Conservation (phyloP, 2,329 filamentous ascomycete genomes). For the Microcyclospora pomicola region DNA sequence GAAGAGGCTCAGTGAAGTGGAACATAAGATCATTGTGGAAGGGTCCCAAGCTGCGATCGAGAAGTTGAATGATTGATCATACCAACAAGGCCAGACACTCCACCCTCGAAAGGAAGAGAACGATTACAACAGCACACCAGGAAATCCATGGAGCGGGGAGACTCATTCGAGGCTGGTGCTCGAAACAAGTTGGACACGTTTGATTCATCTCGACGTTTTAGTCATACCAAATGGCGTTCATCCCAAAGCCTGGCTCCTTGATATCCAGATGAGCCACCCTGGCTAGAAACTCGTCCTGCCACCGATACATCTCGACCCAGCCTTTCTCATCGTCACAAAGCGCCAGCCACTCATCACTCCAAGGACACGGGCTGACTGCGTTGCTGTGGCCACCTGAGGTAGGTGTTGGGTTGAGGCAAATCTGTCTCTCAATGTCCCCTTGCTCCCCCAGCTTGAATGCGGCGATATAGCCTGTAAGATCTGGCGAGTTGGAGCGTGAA, state of each 20-base stretch:
- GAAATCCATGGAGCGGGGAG: too few species aligned
- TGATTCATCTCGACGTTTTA: constrained; percentile 20
- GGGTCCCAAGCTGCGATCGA: constrained; percentile 45
- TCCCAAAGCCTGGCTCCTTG: constrained; percentile 78
- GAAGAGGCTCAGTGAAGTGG: constrained; percentile 57
- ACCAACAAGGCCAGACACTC: too few species aligned
- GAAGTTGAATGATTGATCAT: constrained; percentile 1
- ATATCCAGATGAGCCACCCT: constrained; percentile 65
- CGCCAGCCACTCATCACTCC: constrained; percentile 79
- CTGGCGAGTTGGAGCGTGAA: constrained; percentile 61
- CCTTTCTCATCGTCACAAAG: constrained; percentile 80
- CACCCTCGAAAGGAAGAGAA: too few species aligned
- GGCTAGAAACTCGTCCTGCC: constrained; percentile 67
- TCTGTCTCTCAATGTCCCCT: constrained; percentile 62
- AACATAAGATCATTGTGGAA: constrained; percentile 68
- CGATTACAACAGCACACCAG: too few species aligned
- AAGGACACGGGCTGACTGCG: constrained; percentile 70
- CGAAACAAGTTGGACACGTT: too few species aligned
- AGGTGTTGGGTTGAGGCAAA: constrained; percentile 70
- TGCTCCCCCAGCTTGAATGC: constrained; percentile 55
- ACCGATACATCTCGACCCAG: constrained; percentile 76
- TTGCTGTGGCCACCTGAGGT: constrained; percentile 83
- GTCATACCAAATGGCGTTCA: constrained; percentile 96
- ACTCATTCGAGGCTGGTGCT: too few species aligned
- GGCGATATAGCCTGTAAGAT: constrained; percentile 68